Conservation (phyloP, 371 early-diverging fungal genomes). For the Massospora cicadina region DNA sequence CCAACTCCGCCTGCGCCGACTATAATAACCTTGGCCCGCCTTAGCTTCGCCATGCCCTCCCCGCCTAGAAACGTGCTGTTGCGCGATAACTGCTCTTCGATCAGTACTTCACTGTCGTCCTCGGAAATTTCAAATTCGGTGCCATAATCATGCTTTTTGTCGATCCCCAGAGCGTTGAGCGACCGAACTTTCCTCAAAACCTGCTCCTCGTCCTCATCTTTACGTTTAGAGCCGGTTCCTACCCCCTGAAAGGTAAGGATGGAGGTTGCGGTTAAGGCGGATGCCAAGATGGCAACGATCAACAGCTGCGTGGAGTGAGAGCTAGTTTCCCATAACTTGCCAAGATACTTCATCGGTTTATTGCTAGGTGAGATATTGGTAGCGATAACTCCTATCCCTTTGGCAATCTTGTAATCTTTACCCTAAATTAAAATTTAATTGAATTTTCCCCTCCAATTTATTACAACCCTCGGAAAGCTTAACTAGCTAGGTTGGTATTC, state of each 20-base stretch:
- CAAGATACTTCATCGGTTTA: background rate
- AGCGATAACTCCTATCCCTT: no score
- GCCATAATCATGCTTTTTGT: background rate
- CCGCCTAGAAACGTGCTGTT: constrained; percentile 77
- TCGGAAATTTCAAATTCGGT: background rate
- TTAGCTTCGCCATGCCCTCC: constrained; percentile 41
- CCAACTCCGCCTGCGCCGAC: constrained; percentile 94
- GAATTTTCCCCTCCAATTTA: no score
- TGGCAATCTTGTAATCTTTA: no score
- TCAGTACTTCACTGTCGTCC: constrained; percentile 16
- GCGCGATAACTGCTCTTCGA: constrained; percentile 68
- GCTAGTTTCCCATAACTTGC: background rate
- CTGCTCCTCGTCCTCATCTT: background rate
- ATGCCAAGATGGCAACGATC: background rate
- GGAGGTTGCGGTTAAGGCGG: background rate
- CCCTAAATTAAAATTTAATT: no score
- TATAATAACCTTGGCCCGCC: constrained; percentile 67
- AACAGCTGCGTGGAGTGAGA: background rate
- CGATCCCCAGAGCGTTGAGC: background rate
- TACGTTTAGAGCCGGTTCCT: background rate
- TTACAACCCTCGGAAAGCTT: no score
- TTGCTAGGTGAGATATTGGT: no score
- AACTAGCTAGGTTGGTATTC: no score
- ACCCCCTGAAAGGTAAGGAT: background rate
- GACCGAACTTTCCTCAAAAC: background rate